phyloP scores from a whole-genome alignment of 1,284 basidiomycete species.

The Tetrapyrgos nigripes region DNA sequence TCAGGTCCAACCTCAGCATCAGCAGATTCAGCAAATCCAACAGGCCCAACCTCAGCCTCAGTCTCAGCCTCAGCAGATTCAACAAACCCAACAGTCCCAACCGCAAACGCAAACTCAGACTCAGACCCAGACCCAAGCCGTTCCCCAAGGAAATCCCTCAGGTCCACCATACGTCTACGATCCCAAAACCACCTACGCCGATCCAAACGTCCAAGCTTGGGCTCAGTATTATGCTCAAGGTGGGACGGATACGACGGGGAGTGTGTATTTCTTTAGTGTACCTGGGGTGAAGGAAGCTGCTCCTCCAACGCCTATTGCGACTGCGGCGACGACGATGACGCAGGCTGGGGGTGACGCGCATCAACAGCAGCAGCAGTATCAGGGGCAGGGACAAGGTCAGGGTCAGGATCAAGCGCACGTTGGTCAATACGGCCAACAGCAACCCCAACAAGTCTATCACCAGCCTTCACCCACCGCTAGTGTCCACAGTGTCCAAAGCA shows the following conservation, averaged over 20 bases:
- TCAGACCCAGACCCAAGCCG: slow-evolving; percentile 26
- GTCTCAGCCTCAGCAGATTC: slow-evolving; percentile 27
- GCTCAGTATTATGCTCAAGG: slow-evolving; percentile 81
- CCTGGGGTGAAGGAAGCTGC: slow-evolving; percentile 65
- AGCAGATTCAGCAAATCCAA: slow-evolving; percentile 26
- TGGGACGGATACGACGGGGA: slow-evolving; percentile 69
- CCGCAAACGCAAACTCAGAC: slow-evolving; percentile 31
- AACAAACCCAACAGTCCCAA: slow-evolving; percentile 25
- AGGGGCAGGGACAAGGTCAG: slow-evolving; percentile 2
- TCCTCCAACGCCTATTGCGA: slow-evolving; percentile 9
- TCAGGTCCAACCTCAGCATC: slow-evolving; percentile 20
- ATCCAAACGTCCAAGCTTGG: slow-evolving; percentile 82
- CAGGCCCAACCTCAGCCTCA: slow-evolving; percentile 28
- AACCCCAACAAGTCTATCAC: slow-evolving; percentile 2
- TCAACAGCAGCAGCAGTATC: neutral
- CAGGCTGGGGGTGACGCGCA: neutral
- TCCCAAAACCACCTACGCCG: slow-evolving; percentile 66
- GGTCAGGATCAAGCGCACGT: neutral
- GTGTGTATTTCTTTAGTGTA: slow-evolving; percentile 77
- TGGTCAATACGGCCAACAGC: slow-evolving; percentile 1
- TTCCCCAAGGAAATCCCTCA: slow-evolving; percentile 9
- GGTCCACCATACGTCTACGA: slow-evolving; percentile 77
- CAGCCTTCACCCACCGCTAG: neutral
- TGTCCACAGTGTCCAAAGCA: neutral
- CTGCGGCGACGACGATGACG: no score